Evolutionary conservation across 352 stramenopile genomes (phyloP), one percentile per base, ranked within the genome.

Genomic region (Globisporangium perplexum): DNA sequence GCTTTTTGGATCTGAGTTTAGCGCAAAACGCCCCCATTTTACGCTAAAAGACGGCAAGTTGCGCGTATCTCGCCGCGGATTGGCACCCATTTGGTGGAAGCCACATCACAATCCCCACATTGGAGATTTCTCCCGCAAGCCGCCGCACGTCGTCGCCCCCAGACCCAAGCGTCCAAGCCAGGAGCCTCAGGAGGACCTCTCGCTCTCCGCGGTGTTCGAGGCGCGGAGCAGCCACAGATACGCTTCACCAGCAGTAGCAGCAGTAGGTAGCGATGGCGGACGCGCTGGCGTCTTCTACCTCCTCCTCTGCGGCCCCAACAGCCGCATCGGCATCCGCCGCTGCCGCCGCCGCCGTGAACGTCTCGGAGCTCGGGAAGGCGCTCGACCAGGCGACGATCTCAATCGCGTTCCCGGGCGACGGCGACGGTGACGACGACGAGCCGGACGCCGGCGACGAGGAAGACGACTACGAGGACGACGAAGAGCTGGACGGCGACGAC

Each of bases 311-410:
- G 18, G 1, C 18, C 39, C n/a, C n/a, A n/a, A 11, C 51, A 59
- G 28, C 35, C 31, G 23, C 43, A 47, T 20, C 46, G 44, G 3
- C 49, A 41, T 38, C 50, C 54, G 55, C 62, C 49, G 46, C 45
- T 28, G 33, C 30, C 55, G n/a, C 22, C 55, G 28, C 20, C 14
- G 15, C 20, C 4, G 52, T 64, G 47, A 64, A 89, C 55, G 69
- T 94, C 30, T 89, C 79, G 55, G 83, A 71, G 50, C 71, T 94
- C 41, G 83, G 81, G 12, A 83, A 83, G 50, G 81, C 83, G 31
- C 71, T 94, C 30, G 72, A 82, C 57, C 73, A 92, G 60, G 66
- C 80, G 33, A 84, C 73, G 20, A 90, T 94, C 53, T 90, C 83
- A 10, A 1, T 50, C 43, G 20, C 58, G 18, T 43, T 42, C 18